Conservation (phyloP, 1,284 basidiomycete genomes). For the Mycosarcoma maydis region DNA sequence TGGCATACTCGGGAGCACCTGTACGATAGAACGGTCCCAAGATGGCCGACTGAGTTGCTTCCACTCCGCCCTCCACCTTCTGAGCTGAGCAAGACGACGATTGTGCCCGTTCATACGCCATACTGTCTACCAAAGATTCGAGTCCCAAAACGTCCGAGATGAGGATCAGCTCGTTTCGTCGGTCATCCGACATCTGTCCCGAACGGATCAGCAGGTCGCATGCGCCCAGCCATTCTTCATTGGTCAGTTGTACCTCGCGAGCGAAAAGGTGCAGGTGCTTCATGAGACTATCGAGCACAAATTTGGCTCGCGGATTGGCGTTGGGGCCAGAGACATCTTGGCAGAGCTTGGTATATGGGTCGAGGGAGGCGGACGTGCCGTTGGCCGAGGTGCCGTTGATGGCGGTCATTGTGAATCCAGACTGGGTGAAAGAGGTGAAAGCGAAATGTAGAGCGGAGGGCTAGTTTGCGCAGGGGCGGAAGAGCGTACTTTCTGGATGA, state of each 20-base stretch:
- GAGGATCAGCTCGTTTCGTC: constrained; percentile 68
- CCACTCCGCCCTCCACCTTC: constrained; percentile 2
- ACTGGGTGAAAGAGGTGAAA: too few species aligned
- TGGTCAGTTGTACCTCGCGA: constrained; percentile 67
- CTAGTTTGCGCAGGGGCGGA: neutral
- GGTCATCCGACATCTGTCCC: constrained; percentile 66
- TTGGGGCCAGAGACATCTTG: constrained; percentile 46
- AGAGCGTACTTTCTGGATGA: too few species aligned
- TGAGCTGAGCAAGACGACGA: constrained; percentile 38
- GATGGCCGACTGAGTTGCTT: constrained; percentile 61
- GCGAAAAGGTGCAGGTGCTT: constrained; percentile 65
- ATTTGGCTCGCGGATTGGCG: constrained; percentile 66
- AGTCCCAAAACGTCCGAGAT: constrained; percentile 68
- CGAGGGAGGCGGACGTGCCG: constrained; percentile 9
- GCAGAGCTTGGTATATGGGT: constrained; percentile 39
- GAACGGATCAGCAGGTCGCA: constrained; percentile 67
- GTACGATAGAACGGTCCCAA: constrained; percentile 67
- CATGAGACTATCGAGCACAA: constrained; percentile 66
- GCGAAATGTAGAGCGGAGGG: neutral
- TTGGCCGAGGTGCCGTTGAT: constrained; percentile 27
- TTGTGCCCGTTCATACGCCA: constrained; percentile 25
- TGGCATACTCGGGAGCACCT: constrained; percentile 63
- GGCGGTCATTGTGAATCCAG: constrained; percentile 14
- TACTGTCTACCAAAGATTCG: constrained; percentile 66
- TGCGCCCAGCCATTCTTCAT: constrained; percentile 67